Conservation (phyloP, 768 basidiomycete genomes). For the Cystofilobasidium ferigula region DNA sequence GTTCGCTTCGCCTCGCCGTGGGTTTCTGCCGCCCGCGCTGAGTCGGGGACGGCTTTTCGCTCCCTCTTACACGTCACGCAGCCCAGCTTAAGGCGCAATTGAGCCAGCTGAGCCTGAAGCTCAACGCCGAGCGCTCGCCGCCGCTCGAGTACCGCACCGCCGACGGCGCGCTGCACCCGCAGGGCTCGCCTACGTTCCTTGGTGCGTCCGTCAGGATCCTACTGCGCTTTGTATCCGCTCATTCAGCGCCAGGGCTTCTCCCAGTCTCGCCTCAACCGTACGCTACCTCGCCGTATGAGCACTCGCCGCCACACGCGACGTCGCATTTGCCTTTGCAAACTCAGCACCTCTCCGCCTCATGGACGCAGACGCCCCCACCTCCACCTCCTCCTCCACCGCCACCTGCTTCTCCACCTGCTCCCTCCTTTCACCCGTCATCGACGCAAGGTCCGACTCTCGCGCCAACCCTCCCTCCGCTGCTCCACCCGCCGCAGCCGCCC, state of each 20-base stretch:
- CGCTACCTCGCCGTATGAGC: not conserved
- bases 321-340: too few species aligned
- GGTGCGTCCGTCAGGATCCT: not conserved
- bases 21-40: not conserved
- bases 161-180: not conserved
- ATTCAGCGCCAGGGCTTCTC: too few species aligned
- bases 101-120: not conserved
- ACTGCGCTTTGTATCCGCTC: too few species aligned
- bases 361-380: not conserved
- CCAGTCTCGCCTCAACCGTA: not conserved
- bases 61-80: not conserved
- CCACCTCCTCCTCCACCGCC: not conserved
- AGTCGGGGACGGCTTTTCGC: too few species aligned
- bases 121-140: not conserved
- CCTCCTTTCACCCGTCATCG: slow-evolving; percentile 1
- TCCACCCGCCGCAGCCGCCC: not conserved
- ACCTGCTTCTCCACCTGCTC: not conserved
- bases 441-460: not conserved
- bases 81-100: slow-evolving; percentile 14
- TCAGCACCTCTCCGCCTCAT: not conserved
- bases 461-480: not conserved
- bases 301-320: not conserved
- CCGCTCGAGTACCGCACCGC: not conserved
- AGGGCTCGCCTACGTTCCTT: not conserved
- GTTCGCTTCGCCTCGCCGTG: not conserved